Base-by-base conservation (phyloP, 257 asterid species). In the Capsicum pubescens region DNA sequence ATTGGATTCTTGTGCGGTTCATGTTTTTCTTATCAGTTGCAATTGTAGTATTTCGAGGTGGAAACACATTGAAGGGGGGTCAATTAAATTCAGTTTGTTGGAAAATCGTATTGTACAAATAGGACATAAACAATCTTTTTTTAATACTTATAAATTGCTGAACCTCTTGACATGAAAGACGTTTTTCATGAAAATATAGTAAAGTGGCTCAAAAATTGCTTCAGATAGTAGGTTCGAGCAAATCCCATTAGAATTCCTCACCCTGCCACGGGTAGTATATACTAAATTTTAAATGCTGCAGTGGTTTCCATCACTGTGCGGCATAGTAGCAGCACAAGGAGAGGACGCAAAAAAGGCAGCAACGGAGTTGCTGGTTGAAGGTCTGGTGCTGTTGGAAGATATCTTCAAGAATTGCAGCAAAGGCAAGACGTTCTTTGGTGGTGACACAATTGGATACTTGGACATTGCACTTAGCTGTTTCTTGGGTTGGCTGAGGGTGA, bases 381-480 rank as follows among this genome's bases (percentile, higher is more conserved):
- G 94, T 0, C 44, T 88, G 11, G 85, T 26, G 14, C 39, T 91
- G 48, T 42, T 94, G 90, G 95, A 94, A 68, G 93, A 85, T 77
- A 95, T 91, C 17, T 92, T 90, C 76, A 85, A 54, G n/a, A 89
- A 85, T 77, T 77, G 88, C 81, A 86, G 92, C 91, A 91, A 90
- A 78, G 97, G 92, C 15, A 88, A 88, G 16, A 81, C 46, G 8
- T 92, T 87, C 79, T 94, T 90, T 46, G 92, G 94, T 14, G 95
- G 92, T 52, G 94, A 93, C 15, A 85, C 48, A 15, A 85, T 91
- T 57, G 97, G 97, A 6, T 91, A 81, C 81, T 26, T 92, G 50
- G 98, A 92, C 87, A 83, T 91, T 61, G 94, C 90, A 9, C 84
- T 92, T n/a, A 97, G 98, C 2, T 66, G 91, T 76, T 89, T 59